These are phyloP conservation scores for Neoscytalidium dimidiatum DNA, from an alignment of 2,329 filamentous ascomycete genomes.

Conservation along the genomic window DNA sequence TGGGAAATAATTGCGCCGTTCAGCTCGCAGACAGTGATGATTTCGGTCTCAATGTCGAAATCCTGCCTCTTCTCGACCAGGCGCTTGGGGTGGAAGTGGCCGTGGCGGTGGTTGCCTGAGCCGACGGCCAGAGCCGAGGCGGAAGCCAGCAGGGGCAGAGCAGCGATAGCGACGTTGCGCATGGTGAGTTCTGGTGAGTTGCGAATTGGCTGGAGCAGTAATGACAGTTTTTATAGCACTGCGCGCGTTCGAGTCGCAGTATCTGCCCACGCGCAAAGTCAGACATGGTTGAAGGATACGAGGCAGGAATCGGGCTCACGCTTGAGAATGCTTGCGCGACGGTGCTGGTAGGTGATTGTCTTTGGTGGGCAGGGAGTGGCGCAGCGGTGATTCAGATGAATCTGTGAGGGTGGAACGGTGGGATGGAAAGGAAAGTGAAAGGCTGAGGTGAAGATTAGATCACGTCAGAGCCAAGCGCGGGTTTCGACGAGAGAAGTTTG, in stretches of 20 bases:
- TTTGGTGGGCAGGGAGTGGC: slow-evolving; percentile 6
- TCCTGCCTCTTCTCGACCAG: slow-evolving; percentile 22
- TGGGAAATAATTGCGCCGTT: slow-evolving; percentile 63
- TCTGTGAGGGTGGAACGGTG: not conserved
- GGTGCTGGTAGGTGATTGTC: not conserved
- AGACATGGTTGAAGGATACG: not conserved
- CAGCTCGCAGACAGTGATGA: slow-evolving; percentile 71
- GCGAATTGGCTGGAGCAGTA: not conserved
- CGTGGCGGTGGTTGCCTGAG: slow-evolving; percentile 11
- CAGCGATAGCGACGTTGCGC: slow-evolving; percentile 12
- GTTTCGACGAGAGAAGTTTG: not conserved
- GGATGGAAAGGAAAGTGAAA: not conserved
- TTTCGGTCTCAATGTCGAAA: slow-evolving; percentile 59
- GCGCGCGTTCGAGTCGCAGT: not conserved
- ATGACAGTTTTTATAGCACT: slow-evolving; percentile 3
- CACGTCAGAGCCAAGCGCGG: not conserved
- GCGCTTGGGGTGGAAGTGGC: slow-evolving; percentile 9
- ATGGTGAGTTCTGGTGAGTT: not conserved
- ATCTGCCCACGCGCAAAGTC: not conserved
- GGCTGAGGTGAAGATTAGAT: not conserved
- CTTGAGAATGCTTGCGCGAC: slow-evolving; percentile 11
- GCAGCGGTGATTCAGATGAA: slow-evolving; percentile 9
- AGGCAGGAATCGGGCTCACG: not conserved
- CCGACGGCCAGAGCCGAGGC: slow-evolving; percentile 14
- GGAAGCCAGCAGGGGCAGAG: slow-evolving; percentile 13